Evolutionary conservation across 2,329 filamentous ascomycete genomes (phyloP).

Genomic region (Ophiostoma novo-ulmi): DNA sequence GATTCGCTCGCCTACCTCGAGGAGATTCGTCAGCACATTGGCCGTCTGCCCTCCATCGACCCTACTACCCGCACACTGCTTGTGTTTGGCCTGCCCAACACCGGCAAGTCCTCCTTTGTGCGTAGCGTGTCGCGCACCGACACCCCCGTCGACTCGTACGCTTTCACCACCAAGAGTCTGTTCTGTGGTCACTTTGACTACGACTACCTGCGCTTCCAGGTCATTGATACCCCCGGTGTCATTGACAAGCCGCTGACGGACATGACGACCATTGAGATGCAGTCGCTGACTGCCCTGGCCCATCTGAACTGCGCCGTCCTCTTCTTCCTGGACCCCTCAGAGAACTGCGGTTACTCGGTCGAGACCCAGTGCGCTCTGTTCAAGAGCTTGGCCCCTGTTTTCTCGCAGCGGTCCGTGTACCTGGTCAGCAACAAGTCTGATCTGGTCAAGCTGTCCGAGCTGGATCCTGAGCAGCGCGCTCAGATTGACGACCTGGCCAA

Average conservation of each 20-base stretch:
- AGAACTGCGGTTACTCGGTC: conserved; percentile 94
- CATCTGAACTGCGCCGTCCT: conserved; percentile 92
- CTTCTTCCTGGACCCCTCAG: conserved; percentile 97
- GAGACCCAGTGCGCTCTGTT: conserved; percentile 90
- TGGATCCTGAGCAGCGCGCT: conserved; percentile 71
- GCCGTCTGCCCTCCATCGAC: conserved; percentile 96
- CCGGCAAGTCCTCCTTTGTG: conserved; percentile 94
- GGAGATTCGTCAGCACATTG: conserved; percentile 92
- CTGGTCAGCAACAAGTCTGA: conserved; percentile 99
- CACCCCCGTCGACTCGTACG: conserved; percentile 95
- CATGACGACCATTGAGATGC: conserved; percentile 99
- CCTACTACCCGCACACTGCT: conserved; percentile 93
- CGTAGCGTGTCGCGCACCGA: conserved; percentile 88
- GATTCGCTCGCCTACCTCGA: conserved; percentile 93
- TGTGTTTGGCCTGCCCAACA: conserved; percentile 96
- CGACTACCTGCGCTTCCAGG: conserved; percentile 80
- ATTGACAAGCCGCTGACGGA: conserved; percentile 95
- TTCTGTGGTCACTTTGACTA: conserved; percentile 98
- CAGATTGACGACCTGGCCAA: conserved; percentile 27
- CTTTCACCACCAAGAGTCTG: conserved; percentile 89
- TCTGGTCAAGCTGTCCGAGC: conserved; percentile 77
- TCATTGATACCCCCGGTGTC: conserved; percentile 96
- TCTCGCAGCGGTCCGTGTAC: conserved; percentile 95
- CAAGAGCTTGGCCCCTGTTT: conserved; percentile 92
- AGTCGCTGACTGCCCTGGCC: conserved; percentile 94